These are phyloP conservation scores for Arbutus unedo DNA, from an alignment of 148 eudicot genomes.

Conservation along the genomic window DNA sequence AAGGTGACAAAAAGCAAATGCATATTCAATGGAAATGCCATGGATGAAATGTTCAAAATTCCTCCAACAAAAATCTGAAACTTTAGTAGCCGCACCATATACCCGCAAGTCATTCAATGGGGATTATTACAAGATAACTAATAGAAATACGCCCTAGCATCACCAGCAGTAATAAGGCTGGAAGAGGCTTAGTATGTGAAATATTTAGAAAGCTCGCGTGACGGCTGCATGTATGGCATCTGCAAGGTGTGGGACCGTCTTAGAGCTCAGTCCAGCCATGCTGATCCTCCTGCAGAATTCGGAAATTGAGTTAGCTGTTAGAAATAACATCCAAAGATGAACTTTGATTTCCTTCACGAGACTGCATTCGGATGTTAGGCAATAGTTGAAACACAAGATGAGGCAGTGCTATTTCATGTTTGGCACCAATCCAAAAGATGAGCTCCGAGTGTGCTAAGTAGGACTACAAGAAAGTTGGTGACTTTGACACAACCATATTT, in stretches of 20 bases:
- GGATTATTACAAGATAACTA: conserved; percentile 14
- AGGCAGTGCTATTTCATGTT: neutral
- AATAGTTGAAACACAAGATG: neutral
- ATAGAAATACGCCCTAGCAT: neutral
- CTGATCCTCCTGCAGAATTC: conserved; percentile 74
- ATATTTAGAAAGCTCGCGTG: conserved; percentile 37
- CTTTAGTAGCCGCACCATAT: neutral
- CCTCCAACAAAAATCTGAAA: neutral
- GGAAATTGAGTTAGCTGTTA: neutral
- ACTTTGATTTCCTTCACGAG: neutral
- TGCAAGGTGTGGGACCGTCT: conserved; percentile 85
- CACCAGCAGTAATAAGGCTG: conserved; percentile 8
- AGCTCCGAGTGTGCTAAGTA: neutral
- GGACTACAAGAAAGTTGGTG: neutral
- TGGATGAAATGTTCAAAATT: neutral
- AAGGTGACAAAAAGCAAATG: neutral
- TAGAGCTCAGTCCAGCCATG: conserved; percentile 96
- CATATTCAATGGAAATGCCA: neutral
- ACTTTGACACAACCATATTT: neutral
- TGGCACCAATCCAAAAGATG: neutral
- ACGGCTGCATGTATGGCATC: conserved; percentile 96
- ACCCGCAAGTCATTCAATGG: neutral
- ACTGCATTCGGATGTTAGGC: neutral
- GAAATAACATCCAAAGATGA: neutral
- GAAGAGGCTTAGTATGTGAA: neutral